A percentile compares a stretch with the other conserved stretches of the same genome.
These are phyloP conservation scores for Orbilia ellipsospora DNA, from an alignment of 2,329 filamentous ascomycete genomes.

Conservation along the genomic window DNA sequence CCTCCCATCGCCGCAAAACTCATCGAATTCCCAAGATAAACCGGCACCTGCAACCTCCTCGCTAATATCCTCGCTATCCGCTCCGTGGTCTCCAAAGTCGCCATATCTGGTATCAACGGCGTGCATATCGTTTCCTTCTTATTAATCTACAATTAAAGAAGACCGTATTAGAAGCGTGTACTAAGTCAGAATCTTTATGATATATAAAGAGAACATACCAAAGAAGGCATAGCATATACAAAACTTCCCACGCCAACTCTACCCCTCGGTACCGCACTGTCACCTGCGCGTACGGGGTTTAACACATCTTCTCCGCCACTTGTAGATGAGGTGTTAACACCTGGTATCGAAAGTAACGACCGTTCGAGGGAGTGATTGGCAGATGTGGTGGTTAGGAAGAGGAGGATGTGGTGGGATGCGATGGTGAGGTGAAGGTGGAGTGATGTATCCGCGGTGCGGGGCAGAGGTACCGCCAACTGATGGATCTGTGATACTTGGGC, in stretches of 20 bases:
- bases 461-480: conserved; percentile 71
- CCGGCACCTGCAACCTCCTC: conserved; percentile 76
- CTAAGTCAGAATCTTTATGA: no score
- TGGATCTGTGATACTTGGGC: conserved; percentile 51
- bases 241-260: conserved; percentile 79
- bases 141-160: conserved; percentile 59
- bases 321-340: conserved; percentile 24
- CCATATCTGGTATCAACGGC: conserved; percentile 78
- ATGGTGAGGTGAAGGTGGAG: conserved; percentile 72
- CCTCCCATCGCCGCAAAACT: conserved; percentile 78
- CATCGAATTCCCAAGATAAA: conserved; percentile 92
- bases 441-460: conserved; percentile 71
- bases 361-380: conserved; percentile 64
- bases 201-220: conserved; percentile 69
- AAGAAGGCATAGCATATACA: conserved; percentile 85
- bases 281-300: conserved; percentile 33
- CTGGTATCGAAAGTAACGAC: conserved; percentile 61
- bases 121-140: conserved; percentile 77
- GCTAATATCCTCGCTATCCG: conserved; percentile 85
- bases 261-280: conserved; percentile 59
- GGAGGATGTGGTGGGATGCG: conserved; percentile 69
- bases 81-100: conserved; percentile 85
- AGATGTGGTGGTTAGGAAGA: conserved; percentile 72
- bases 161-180: no score
- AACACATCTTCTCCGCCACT: conserved; percentile 23